These are phyloP conservation scores for Trifolium subterraneum DNA, from an alignment of 306 rosid species.

Conservation along the genomic window DNA sequence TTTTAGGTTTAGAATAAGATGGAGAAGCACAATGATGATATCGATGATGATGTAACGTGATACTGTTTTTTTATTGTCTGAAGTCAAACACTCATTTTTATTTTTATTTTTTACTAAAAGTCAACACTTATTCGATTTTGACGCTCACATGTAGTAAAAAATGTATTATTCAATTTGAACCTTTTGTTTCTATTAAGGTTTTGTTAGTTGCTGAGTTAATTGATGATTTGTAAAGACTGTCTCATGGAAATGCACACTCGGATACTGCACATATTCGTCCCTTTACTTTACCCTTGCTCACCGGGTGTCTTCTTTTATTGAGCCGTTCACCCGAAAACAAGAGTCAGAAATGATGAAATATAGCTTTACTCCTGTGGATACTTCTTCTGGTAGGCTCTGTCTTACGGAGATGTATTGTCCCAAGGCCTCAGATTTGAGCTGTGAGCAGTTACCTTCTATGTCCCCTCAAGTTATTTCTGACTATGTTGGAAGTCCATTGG, in stretches of 20 bases:
- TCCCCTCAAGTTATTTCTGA: conserved; percentile 78
- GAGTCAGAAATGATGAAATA: conserved; percentile 77
- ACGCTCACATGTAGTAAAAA: too few relatives aligned
- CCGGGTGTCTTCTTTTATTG: conserved; percentile 68
- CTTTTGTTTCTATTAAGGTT: conserved; percentile 21
- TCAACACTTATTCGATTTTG: too few relatives aligned
- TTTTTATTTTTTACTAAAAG: too few relatives aligned
- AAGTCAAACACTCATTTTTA: too few relatives aligned
- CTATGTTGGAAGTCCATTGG: conserved; percentile 87
- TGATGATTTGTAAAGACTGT: conserved; percentile 9
- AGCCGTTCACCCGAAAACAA: conserved; percentile 70
- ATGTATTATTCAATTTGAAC: too few relatives aligned
- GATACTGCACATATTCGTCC: conserved; percentile 65
- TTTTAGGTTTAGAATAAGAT: too few relatives aligned
- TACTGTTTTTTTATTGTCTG: too few relatives aligned
- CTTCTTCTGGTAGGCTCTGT: conserved; percentile 75
- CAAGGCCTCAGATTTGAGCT: conserved; percentile 54
- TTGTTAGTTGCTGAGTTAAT: conserved; percentile 30
- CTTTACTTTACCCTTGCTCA: conserved; percentile 69
- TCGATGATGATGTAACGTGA: too few relatives aligned
- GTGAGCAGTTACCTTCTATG: conserved; percentile 69
- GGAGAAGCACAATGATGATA: too few relatives aligned
- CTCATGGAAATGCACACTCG: conserved; percentile 69
- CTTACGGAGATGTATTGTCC: conserved; percentile 71
- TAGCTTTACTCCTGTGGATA: conserved; percentile 82